These are phyloP conservation scores for Kwoniella sp. DNA, from an alignment of 768 basidiomycete genomes.

Conservation along the genomic window DNA sequence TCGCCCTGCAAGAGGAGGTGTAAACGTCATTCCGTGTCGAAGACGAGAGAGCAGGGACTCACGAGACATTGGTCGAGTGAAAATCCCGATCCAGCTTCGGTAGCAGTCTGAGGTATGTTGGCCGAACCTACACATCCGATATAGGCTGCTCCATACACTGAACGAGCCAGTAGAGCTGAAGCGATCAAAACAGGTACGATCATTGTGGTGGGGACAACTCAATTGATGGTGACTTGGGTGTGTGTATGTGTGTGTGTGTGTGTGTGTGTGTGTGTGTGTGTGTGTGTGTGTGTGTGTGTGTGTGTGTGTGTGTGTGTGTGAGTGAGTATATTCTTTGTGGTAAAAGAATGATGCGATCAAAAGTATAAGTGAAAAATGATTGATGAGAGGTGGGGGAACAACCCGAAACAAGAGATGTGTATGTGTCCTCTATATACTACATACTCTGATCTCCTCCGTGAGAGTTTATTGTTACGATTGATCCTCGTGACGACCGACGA, in stretches of 20 bases:
- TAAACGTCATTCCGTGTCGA: too few relatives aligned
- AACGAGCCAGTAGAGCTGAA: conserved; percentile 4
- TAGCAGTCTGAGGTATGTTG: too few relatives aligned
- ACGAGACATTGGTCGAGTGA: background rate
- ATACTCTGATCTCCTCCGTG: background rate
- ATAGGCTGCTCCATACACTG: conserved; percentile 3
- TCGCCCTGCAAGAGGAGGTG: too few relatives aligned
- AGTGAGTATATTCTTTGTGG: background rate
- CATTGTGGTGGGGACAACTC: background rate
- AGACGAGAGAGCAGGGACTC: too few relatives aligned
- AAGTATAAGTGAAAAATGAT: background rate
- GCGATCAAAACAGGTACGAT: conserved; percentile 14
- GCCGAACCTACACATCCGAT: conserved; percentile 2
- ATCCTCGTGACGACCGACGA: conserved; percentile 1
- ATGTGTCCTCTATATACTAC: background rate
- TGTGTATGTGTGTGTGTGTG: background rate
- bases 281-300: too few relatives aligned
- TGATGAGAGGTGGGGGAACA: background rate
- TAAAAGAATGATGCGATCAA: background rate
- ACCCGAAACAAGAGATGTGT: background rate
- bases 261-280: too few relatives aligned
- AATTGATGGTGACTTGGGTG: background rate
- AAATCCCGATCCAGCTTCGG: background rate
- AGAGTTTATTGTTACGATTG: background rate
- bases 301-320: too few relatives aligned